phyloP scores from a whole-genome alignment of 129 eudicot species.

The Calendula officinalis region DNA sequence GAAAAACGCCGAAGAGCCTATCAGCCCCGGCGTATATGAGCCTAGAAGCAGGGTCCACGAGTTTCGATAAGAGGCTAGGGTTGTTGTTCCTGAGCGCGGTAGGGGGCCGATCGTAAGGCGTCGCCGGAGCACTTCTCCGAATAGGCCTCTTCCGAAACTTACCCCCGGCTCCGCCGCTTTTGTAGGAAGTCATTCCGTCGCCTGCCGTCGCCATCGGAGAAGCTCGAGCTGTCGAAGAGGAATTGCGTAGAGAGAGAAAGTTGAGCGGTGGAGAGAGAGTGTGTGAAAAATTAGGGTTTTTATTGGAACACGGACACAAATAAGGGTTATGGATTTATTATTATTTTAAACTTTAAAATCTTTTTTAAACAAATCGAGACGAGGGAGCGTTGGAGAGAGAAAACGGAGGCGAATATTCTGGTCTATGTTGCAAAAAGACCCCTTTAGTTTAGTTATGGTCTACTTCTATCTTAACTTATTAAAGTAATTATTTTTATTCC shows the following conservation, averaged over 20 bases:
- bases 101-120: slow-evolving; percentile 93
- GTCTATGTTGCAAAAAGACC: not conserved
- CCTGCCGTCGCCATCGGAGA: slow-evolving; percentile 61
- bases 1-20: slow-evolving; percentile 61
- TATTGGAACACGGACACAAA: slow-evolving; percentile 18
- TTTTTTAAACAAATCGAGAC: not conserved
- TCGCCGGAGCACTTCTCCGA: slow-evolving; percentile 45
- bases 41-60: slow-evolving; percentile 79
- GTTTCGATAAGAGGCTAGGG: slow-evolving; percentile 52
- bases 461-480: no score
- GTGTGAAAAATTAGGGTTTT: slow-evolving; percentile 66
- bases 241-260: slow-evolving; percentile 30
- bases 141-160: slow-evolving; percentile 67
- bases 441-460: not conserved
- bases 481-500: no score
- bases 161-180: slow-evolving; percentile 70
- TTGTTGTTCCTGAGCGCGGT: slow-evolving; percentile 52
- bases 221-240: slow-evolving; percentile 21
- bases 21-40: slow-evolving; percentile 68
- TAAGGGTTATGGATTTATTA: slow-evolving; percentile 19
- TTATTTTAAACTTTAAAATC: not conserved
- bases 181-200: slow-evolving; percentile 37
- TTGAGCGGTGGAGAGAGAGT: slow-evolving; percentile 25
- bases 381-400: slow-evolving; percentile 42
- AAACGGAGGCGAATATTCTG: slow-evolving; percentile 6